Base-by-base conservation (phyloP, 768 basidiomycete genomes). In the Leccinum uliginosum region DNA sequence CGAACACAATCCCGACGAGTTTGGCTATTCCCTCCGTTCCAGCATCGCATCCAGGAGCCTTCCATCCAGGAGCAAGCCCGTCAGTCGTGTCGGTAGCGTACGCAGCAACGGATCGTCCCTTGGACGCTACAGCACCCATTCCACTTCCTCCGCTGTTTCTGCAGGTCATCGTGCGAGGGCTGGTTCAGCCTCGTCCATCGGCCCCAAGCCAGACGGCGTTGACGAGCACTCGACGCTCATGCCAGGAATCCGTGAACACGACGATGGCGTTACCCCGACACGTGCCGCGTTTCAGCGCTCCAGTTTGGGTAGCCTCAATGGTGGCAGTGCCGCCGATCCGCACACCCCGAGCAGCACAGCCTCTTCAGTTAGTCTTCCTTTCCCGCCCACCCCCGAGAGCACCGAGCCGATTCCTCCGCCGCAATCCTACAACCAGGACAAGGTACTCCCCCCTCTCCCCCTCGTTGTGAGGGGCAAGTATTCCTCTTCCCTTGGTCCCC, bases 381-480 rank as follows among this genome's bases (percentile, higher is more conserved):
- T 73, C 35, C 70, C 70, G 6, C 61, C 58, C 3, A 71, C 71
- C 0, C 66, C 67, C 1, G 60, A 70, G 59, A 65, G 67, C 40
- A 54, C 57, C 4, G 65, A 65, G 40, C 69, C 59, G 2, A 52
- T 60, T 3, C 12, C 57, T 7, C 62, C 58, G 10, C 43, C 50
- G 0, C 62, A 58, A 2, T 14, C 55, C 0, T 62, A 60, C 32
- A 56, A 71, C 24, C 60, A 67, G 14, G 70, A 74, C 53, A 74
- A 74, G 59, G 54, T 55, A 0, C 67, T 74, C 6, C 73, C 73
- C 0, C 70, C 73, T 29, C 62, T 74, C n/a, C 68, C 73, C 50
- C 21, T 57, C 0, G 4, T 23, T 2, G 12, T 3, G 3, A 63
- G 48, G 46, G 54, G 53, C 30, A 71, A 67, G 45, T 66, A 67